Conservation (phyloP, 371 early-diverging fungal genomes). For the Mucor plumbeus region DNA sequence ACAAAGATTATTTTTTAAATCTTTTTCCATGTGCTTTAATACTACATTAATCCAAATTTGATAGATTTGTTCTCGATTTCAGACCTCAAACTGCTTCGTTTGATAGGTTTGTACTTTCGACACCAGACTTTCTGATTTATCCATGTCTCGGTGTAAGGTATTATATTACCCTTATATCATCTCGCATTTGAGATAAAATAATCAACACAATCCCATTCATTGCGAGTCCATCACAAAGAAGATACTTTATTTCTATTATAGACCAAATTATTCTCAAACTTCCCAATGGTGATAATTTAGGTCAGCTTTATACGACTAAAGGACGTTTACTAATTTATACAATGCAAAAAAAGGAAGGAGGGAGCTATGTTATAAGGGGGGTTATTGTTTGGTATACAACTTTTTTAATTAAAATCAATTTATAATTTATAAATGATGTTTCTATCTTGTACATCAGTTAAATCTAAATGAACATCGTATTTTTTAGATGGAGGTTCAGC, state of each 20-base stretch:
- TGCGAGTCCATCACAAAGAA: background rate
- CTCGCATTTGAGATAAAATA: background rate
- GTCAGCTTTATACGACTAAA: background rate
- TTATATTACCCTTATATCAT: background rate
- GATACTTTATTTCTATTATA: background rate
- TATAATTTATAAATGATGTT: slow-evolving; percentile 47
- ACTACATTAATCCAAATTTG: background rate
- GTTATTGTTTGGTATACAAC: background rate
- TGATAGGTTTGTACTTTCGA: background rate
- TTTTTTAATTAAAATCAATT: background rate
- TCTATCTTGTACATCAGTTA: slow-evolving; percentile 43
- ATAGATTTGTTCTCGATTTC: slow-evolving; percentile 7
- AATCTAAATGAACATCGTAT: slow-evolving; percentile 34
- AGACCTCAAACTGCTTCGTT: background rate
- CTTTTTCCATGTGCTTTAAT: background rate
- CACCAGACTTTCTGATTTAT: background rate
- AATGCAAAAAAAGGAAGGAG: too few relatives aligned
- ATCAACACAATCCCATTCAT: background rate
- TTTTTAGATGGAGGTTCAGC: slow-evolving; percentile 15
- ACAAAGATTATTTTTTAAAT: background rate
- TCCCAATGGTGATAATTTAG: background rate
- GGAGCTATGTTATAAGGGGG: background rate
- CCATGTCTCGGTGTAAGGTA: background rate
- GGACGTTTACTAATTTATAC: background rate
- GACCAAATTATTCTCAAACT: background rate